Evolutionary conservation across 352 stramenopile species (phyloP).

Genomic region (Globisporangium emineosum): DNA sequence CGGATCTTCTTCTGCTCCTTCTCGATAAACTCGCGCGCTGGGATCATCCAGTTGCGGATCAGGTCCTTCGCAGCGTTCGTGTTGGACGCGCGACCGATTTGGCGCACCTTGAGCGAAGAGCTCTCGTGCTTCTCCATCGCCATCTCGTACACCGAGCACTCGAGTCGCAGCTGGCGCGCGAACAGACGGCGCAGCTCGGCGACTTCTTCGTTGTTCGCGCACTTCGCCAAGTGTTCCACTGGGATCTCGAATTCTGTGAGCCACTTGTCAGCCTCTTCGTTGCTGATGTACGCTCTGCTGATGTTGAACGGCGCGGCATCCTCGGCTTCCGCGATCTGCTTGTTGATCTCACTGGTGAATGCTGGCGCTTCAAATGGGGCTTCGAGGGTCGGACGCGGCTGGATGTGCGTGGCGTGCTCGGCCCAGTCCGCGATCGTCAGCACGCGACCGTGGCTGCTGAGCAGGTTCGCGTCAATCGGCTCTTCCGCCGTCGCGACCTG

Average conservation of each 20-base stretch:
- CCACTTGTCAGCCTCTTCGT: neutral
- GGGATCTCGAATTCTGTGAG: neutral
- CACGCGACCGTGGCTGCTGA: neutral
- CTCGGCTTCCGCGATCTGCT: neutral
- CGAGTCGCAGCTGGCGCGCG: neutral
- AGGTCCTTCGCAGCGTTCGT: neutral
- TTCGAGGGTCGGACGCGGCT: neutral
- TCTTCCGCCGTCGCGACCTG: neutral
- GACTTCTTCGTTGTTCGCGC: neutral
- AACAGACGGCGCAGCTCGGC: neutral
- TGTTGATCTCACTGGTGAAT: neutral
- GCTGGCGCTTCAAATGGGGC: neutral
- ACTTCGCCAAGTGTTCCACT: neutral
- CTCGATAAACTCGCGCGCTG: neutral
- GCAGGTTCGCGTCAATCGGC: neutral
- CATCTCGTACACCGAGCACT: slow-evolving; percentile 1
- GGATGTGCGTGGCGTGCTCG: neutral
- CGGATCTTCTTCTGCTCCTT: neutral
- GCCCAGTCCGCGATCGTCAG: neutral
- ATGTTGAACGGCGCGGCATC: neutral
- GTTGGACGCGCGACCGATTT: neutral
- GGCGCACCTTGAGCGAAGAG: neutral
- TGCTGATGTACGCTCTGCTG: neutral
- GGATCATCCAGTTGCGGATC: neutral
- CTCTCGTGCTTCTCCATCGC: neutral